Conservation (phyloP, 352 stramenopile genomes). For the Pythium periplocum region DNA sequence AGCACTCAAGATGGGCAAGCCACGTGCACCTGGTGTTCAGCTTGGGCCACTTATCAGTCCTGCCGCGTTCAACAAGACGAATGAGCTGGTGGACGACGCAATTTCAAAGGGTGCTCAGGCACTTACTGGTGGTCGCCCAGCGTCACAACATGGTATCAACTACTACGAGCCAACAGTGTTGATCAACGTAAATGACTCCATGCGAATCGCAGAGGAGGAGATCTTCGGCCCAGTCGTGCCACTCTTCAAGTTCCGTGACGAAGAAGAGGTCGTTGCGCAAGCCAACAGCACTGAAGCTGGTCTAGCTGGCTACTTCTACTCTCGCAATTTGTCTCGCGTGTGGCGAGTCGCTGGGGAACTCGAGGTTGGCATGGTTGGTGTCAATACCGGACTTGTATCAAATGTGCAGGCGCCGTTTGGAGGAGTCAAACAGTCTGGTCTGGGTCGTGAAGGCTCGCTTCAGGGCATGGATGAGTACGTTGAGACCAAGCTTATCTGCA, state of each 20-base stretch:
- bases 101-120: constrained; percentile 87
- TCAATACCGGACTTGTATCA: constrained; percentile 91
- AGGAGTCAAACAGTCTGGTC: constrained; percentile 85
- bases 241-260: constrained; percentile 91
- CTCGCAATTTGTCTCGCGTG: constrained; percentile 81
- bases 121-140: constrained; percentile 76
- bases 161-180: constrained; percentile 96
- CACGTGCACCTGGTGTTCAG: constrained; percentile 58
- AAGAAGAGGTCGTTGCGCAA: constrained; percentile 93
- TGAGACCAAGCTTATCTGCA: constrained; percentile 95
- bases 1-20: constrained; percentile 88
- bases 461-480: constrained; percentile 93
- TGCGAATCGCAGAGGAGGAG: constrained; percentile 90
- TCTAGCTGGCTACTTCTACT: constrained; percentile 95
- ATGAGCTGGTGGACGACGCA: constrained; percentile 84
- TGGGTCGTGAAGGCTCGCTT: constrained; percentile 86
- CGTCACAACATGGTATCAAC: constrained; percentile 54
- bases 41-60: constrained; percentile 95
- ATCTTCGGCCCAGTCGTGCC: constrained; percentile 96
- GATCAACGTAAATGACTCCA: constrained; percentile 68
- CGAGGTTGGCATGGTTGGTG: constrained; percentile 93
- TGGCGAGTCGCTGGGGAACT: constrained; percentile 84
- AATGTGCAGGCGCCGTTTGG: constrained; percentile 87
- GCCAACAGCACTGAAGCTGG: constrained; percentile 92
- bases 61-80: constrained; percentile 85